These are phyloP conservation scores for Hypoxylon trugodes DNA, from an alignment of 495 filamentous ascomycete species.

Conservation along the genomic window DNA sequence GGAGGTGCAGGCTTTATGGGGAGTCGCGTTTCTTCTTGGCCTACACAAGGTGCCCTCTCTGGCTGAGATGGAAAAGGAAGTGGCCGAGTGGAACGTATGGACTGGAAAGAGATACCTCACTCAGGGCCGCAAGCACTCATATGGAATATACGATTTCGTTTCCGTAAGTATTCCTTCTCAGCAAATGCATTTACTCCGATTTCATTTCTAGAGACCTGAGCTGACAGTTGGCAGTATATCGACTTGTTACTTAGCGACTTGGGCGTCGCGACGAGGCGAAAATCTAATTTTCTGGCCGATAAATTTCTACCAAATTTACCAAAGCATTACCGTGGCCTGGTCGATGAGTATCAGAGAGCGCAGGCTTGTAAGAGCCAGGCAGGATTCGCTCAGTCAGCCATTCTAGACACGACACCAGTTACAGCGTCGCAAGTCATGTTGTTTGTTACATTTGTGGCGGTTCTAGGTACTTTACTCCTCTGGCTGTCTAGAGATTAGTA, in stretches of 20 bases:
- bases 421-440: too few relatives aligned
- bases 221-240: conserved; percentile 25
- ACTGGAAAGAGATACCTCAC: conserved; percentile 49
- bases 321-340: too few relatives aligned
- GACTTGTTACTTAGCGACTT: conserved; percentile 32
- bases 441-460: too few relatives aligned
- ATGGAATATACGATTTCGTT: conserved; percentile 40
- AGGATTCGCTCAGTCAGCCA: too few relatives aligned
- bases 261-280: conserved; percentile 21
- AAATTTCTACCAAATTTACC: too few relatives aligned
- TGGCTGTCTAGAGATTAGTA: too few relatives aligned
- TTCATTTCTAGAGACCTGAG: neutral
- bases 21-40: conserved; percentile 41
- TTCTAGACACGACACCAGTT: too few relatives aligned
- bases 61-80: conserved; percentile 44
- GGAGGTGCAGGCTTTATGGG: conserved; percentile 47
- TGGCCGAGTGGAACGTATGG: conserved; percentile 51
- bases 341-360: too few relatives aligned
- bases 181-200: too few relatives aligned
- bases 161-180: conserved; percentile 20
- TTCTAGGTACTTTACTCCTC: too few relatives aligned
- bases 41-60: conserved; percentile 40
- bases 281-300: too few relatives aligned
- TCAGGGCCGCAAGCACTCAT: conserved; percentile 38
- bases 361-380: too few relatives aligned